Evolutionary conservation across 2,329 filamentous ascomycete species (phyloP), one percentile per base, ranked within the genome.

Genomic region (Ilyonectria destructans): DNA sequence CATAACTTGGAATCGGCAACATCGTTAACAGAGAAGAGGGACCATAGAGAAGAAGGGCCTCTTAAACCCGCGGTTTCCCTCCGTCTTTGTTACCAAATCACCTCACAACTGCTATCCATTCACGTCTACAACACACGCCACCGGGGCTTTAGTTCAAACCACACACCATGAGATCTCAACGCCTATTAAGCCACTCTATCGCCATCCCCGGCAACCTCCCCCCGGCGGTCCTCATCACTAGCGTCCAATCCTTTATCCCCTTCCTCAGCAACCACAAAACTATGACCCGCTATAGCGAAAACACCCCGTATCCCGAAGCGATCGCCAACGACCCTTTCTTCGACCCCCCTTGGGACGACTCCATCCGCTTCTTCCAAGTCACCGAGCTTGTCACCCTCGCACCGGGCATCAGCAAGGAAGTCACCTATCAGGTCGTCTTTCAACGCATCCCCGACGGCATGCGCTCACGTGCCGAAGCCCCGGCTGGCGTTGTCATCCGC

Each of bases 281-380:
- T 43, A 76, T 82, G 35, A 78, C 74, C 6, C 74, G 76, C 37
- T 85, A 76, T 70, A 77, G 80, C 51, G 78, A 80, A 43, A 78
- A 81, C 12, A 68, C 78, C 48, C 72, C 81, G 26, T 69, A 77
- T n/a, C 71, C 80, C 31, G 69, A 73, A 19, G 77, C 79, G 62
- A 75, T 83, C 49, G 78, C 77, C 56, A 75, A 78, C 65, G 84
- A 85, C 74, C 75, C 81, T 46, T 85, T 84, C 74, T 86, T 85
- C 74, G 71, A 77, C 57, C 79, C 82, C 56, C 78, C 82, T 57
- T 73, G 70, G 62, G 80, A 80, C 69, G 75, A 81, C 46, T 74
- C 80, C 61, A 78, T 85, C 70, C 75, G 80, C 31, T 75, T 73
- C 58, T 82, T 77, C 62, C 69, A 74, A 21, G 71, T 80, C 58